Conservation (phyloP, 257 asterid species). For the Ophiorrhiza pumila region DNA sequence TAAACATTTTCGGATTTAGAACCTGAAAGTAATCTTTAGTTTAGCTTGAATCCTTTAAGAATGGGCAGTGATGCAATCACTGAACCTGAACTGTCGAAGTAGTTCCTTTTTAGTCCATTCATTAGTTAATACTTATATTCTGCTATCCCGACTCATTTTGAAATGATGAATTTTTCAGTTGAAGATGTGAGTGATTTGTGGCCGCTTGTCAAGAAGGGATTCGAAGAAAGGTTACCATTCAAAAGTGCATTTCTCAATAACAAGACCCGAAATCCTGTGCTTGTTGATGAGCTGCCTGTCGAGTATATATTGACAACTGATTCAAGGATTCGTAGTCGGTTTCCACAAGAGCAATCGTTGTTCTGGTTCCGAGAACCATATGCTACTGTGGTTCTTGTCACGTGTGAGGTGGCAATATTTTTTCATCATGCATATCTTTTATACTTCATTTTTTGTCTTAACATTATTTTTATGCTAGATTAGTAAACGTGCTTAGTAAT, state of each 20-base stretch:
- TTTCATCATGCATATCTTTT: neutral
- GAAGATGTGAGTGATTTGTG: slow-evolving; percentile 98
- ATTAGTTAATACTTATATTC: neutral
- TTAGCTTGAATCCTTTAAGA: neutral
- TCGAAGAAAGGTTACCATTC: slow-evolving; percentile 82
- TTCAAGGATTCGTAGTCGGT: slow-evolving; percentile 93
- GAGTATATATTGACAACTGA: slow-evolving; percentile 93
- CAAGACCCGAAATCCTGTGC: slow-evolving; percentile 89
- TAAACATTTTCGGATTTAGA: neutral
- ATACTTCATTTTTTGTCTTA: neutral
- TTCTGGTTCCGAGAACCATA: slow-evolving; percentile 98
- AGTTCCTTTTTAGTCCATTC: neutral
- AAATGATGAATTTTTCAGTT: slow-evolving; percentile 49
- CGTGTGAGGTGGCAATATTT: slow-evolving; percentile 65
- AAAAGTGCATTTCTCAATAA: slow-evolving; percentile 70
- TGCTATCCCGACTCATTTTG: neutral
- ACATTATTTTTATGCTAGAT: neutral
- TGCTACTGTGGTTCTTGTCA: slow-evolving; percentile 83
- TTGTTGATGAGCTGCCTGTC: slow-evolving; percentile 77
- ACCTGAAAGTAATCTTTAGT: neutral
- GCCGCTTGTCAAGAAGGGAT: slow-evolving; percentile 72
- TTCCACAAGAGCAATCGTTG: slow-evolving; percentile 84
- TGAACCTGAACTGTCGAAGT: neutral
- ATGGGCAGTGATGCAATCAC: neutral
- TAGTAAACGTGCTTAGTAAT: neutral